Conservation (phyloP, 2,329 filamentous ascomycete genomes). For the Polychaeton citri region DNA sequence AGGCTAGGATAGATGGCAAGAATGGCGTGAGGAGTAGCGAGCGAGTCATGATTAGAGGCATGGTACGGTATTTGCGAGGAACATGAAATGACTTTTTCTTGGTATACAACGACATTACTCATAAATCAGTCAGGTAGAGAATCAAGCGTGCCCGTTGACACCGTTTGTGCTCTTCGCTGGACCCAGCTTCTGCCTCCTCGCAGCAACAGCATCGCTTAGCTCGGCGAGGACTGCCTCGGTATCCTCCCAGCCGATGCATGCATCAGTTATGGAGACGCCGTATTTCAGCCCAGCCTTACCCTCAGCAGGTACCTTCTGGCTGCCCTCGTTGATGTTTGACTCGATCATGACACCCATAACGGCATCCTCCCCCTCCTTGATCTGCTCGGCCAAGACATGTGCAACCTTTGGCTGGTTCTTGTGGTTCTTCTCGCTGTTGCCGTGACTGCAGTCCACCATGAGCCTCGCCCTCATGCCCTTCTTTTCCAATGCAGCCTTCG, state of each 20-base stretch:
- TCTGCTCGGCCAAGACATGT: conserved; percentile 66
- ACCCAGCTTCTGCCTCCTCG: conserved; percentile 45
- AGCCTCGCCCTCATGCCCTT: conserved; percentile 59
- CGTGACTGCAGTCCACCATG: conserved; percentile 98
- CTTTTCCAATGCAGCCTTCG: conserved; percentile 65
- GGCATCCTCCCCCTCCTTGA: conserved; percentile 65
- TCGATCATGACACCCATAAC: conserved; percentile 99
- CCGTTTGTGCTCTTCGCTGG: conserved; percentile 7
- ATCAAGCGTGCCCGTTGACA: conserved; percentile 9
- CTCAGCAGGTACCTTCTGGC: conserved; percentile 81
- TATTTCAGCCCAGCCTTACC: conserved; percentile 77
- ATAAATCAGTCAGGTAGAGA: too few species aligned
- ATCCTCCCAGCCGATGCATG: conserved; percentile 89
- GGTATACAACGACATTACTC: too few species aligned
- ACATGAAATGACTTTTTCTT: neutral
- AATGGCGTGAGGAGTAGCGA: too few species aligned
- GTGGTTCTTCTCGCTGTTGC: conserved; percentile 92
- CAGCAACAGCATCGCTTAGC: conserved; percentile 67
- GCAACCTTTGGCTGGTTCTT: conserved; percentile 95
- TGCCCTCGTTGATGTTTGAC: conserved; percentile 87
- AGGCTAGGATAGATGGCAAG: too few species aligned
- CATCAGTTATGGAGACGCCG: conserved; percentile 93
- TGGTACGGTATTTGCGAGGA: too few species aligned
- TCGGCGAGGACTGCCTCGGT: conserved; percentile 66
- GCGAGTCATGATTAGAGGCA: too few species aligned